Evolutionary conservation across 352 stramenopile species (phyloP), one percentile per base, ranked within the genome.

Genomic region (Phytophthora gonapodyides): DNA sequence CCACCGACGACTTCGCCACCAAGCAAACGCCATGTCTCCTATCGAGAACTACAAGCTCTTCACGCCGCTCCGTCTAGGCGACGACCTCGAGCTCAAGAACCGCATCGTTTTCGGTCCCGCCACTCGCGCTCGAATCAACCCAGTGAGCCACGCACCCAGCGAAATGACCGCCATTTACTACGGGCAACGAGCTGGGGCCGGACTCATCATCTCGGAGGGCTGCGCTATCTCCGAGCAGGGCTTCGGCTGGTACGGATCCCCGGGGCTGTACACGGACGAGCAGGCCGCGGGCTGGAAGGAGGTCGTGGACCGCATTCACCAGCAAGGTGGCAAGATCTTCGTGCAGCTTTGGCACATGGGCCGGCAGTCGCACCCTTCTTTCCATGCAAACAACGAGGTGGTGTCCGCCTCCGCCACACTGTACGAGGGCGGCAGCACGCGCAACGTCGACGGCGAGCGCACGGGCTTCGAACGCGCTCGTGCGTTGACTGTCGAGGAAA

Each of bases 311-410:
- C 49, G 59, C 11, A 79, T 97, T 1, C 88, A 97, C 61, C 55
- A 65, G 6, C 91, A 91, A 37, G 79, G 71, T 51, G 78, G 78
- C 55, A 76, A 78, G 33, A 95, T 96, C 52, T 89, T 84, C 46
- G 44, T 82, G 42, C 88, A 97, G 66, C 64, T 97, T 3, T 96
- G 87, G 87, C 88, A 97, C 62, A 76, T 82, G 46, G 89, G 88
- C 9, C 73, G 86, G 10, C 60, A 75, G 38, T 64, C 71, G 3
- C 87, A 97, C 61, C 73, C 75, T 11, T 73, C 53, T 0, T 83
- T 80, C 51, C 73, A 93, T 49, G 21, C 34, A 5, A 78, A 69
- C 21, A 78, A 76, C 36, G 68, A 87, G 30, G 71, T 76, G 49
- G 73, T 92, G 27, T 82, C 70, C 16, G 48, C 82, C 2, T 82